Conservation (phyloP, 2,329 filamentous ascomycete species). For the Diaporthe capsici region DNA sequence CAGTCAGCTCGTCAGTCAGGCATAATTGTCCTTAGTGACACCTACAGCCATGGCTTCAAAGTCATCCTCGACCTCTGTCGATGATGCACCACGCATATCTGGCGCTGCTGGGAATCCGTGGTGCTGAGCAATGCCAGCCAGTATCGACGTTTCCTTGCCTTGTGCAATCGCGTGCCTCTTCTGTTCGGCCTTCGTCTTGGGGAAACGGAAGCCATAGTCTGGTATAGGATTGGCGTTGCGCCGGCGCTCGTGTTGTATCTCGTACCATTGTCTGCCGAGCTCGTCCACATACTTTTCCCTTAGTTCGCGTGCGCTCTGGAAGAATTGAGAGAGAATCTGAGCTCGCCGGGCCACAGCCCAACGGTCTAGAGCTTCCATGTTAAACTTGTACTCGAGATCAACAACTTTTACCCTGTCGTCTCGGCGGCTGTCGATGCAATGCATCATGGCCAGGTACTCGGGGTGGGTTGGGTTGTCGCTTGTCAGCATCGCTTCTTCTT, state of each 20-base stretch:
- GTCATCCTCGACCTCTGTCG: conserved; percentile 86
- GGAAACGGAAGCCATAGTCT: conserved; percentile 86
- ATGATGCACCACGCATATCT: conserved; percentile 79
- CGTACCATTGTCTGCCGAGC: conserved; percentile 91
- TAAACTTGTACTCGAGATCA: conserved; percentile 79
- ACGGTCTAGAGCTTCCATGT: conserved; percentile 79
- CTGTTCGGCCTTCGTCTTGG: conserved; percentile 81
- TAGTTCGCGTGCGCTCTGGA: conserved; percentile 86
- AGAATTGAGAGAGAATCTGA: conserved; percentile 91
- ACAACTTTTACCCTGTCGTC: conserved; percentile 85
- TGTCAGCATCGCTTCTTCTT: conserved; percentile 73
- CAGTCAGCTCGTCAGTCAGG: conserved; percentile 25
- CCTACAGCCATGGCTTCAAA: conserved; percentile 90
- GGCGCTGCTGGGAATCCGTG: conserved; percentile 98
- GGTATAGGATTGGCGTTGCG: conserved; percentile 81
- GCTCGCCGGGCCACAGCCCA: conserved; percentile 85
- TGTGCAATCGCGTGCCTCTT: conserved; percentile 90
- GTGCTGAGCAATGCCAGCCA: conserved; percentile 93
- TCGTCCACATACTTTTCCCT: conserved; percentile 84
- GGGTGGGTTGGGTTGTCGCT: conserved; percentile 81
- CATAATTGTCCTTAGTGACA: conserved; percentile 44
- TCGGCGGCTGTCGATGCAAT: conserved; percentile 85
- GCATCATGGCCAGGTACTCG: conserved; percentile 91
- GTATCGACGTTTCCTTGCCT: conserved; percentile 92
- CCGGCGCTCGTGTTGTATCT: conserved; percentile 86